Percentiles rank a stretch among this genome's conserved stretches.
Evolutionary conservation across 352 stramenopile genomes (phyloP).

Genomic region (Stramenopiles sp.): DNA sequence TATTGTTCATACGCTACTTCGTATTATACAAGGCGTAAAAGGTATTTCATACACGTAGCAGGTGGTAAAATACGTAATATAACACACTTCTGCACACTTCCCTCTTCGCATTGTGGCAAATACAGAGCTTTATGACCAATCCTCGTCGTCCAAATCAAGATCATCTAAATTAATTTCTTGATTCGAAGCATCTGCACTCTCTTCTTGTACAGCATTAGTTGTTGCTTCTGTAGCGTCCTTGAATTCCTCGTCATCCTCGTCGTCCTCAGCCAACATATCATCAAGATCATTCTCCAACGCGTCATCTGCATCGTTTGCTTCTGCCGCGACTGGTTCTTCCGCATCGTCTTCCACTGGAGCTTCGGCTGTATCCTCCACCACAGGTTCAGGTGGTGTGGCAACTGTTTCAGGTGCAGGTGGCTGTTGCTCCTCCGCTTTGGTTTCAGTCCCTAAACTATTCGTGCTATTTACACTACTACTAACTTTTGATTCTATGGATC

Average conservation of each 20-base stretch:
- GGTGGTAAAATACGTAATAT: too few species aligned
- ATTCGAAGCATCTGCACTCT: not conserved
- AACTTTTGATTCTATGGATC: not conserved
- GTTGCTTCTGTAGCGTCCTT: not conserved
- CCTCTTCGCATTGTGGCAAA: too few species aligned
- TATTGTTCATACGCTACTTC: too few species aligned
- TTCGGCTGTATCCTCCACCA: not conserved
- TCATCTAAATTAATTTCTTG: not conserved
- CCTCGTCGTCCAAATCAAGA: not conserved
- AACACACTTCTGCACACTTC: too few species aligned
- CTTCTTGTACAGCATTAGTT: not conserved
- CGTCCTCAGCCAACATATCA: not conserved
- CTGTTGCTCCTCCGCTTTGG: conserved; percentile 18
- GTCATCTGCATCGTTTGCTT: not conserved
- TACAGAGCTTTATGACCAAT: not conserved
- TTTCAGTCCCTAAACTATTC: not conserved
- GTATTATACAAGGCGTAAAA: too few species aligned
- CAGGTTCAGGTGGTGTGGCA: not conserved
- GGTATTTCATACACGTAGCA: too few species aligned
- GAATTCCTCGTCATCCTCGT: not conserved
- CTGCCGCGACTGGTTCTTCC: conserved; percentile 23
- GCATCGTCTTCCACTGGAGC: conserved; percentile 21
- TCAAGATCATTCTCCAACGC: not conserved
- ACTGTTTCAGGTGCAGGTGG: conserved; percentile 14
- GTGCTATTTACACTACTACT: not conserved